Base-by-base conservation (phyloP, 371 early-diverging fungal species). In the Entomophthora muscae region DNA sequence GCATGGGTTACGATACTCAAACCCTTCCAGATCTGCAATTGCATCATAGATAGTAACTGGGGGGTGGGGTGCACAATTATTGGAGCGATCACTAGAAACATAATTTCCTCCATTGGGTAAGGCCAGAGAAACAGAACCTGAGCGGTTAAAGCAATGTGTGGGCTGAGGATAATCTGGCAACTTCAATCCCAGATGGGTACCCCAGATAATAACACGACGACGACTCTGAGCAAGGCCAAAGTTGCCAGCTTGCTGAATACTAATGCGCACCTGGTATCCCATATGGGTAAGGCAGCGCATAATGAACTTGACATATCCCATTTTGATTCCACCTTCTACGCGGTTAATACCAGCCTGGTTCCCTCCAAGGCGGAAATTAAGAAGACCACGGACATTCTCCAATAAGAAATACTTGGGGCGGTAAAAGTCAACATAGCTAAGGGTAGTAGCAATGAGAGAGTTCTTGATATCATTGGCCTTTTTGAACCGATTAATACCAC, bases 361-460 rank as follows among this genome's bases (percentile, higher is more conserved):
- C 3, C 79, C 77, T 5, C 80, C 83, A 10, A 80, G 70, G 3
- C 66, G 66, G 65, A 73, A 79, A 21, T 58, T 63, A 12, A 78
- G 54, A 66, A 83, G 63, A 0, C 80, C 82, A 1, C 75, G 71
- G 13, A 83, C 83, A 63, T 83, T 84, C 58, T 84, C 83, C 24
- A 82, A 68, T 62, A 84, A 57, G 59, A 83, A 81, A 57, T 78
- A 82, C 1, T 73, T 66, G 0, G 82, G 83, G 23, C 73, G 76
- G 63, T 81, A 83, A 57, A 81, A 76, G 31, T 81, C 84, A 27
- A 82, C 83, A 66, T 80, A 83, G 23, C 76, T 73, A 24, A 83
- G 67, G 1, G 80, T 69, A 3, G 77, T 77, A 13, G 78, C 76
- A 24, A 83, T 73, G 27, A 83, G 63, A 17, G 80, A 76, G 52